Evolutionary conservation across 192 early-diverging fungal species (phyloP).

Genomic region (Backusella liffmaniae): DNA sequence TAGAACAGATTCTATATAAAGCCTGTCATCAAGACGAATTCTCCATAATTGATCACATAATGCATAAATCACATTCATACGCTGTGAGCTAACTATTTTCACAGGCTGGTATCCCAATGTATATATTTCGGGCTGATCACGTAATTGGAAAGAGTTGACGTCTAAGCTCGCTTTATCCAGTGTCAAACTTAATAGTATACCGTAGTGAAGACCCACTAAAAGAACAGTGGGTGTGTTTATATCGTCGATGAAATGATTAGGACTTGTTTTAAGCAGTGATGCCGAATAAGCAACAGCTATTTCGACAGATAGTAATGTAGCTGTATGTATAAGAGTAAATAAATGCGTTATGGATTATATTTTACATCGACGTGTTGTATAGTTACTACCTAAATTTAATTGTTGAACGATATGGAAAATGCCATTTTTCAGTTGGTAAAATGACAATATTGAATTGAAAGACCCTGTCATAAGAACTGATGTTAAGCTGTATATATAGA

Average conservation of each 20-base stretch:
- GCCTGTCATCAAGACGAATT: background rate
- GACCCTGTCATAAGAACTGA: constrained; percentile 3
- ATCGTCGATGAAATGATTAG: background rate
- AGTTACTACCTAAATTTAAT: background rate
- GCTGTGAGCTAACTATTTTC: background rate
- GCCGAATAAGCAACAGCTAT: background rate
- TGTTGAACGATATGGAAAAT: background rate
- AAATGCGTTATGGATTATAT: background rate
- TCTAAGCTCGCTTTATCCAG: background rate
- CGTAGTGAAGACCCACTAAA: background rate
- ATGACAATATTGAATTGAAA: background rate
- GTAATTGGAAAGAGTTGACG: background rate
- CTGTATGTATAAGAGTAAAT: background rate
- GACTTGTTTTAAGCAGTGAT: background rate
- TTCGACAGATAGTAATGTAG: background rate
- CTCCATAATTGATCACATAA: constrained; percentile 7
- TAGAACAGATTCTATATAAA: background rate
- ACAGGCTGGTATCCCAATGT: background rate
- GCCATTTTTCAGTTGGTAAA: background rate
- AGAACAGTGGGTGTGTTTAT: background rate
- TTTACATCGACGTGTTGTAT: background rate
- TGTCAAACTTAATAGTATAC: background rate
- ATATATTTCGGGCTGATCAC: background rate
- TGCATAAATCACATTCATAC: background rate
- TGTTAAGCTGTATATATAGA: background rate